Base-by-base conservation (phyloP, 768 basidiomycete species). In the Mrakia hoshinonis region DNA sequence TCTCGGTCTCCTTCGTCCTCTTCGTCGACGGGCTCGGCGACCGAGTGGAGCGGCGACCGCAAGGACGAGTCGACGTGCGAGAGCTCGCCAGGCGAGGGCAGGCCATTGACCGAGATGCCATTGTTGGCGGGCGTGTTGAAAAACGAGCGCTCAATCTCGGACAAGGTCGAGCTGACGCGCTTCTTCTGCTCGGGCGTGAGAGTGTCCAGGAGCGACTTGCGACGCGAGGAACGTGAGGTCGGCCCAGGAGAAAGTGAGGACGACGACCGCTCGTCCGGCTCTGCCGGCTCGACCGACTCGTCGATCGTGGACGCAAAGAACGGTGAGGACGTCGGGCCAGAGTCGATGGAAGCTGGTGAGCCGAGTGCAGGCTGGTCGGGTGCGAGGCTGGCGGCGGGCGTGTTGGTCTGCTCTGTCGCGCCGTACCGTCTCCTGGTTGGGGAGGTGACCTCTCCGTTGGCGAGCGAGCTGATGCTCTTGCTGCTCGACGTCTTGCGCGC, bases 131-230 rank as follows among this genome's bases (percentile, higher is more conserved):
- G 58, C 36, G 62, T 12, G 47, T 9, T 20, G 61, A 52, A 52
- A 38, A 70, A n/a, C 2, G 62, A 39, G 22, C 47, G 49, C 34
- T 72, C 64, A 29, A 72, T 24, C 13, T 43, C 39, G 29, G 70
- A 26, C 26, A 72, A 54, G 6, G 61, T 61, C 24, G 46, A 24
- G 64, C 70, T 72, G 54, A 72, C 34, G 10, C 70, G 63, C 22
- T 67, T 55, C 20, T 66, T 54, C 46, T 72, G 70, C 11, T 64
- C 70, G 22, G 70, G 63, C 0, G 70, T 58, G 29, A 72, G 48
- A 11, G 70, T 29, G 46, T 72, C 70, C 43, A 72, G 70, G 12
- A 72, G 65, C 26, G 61, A 64, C 38, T 58, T 46, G 20, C 64
- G 70, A 20, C 38, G 47, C 3, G 64, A 46, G 9, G 48, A 34